phyloP scores from a whole-genome alignment of 148 eudicot species.

The Silene uniflora region DNA sequence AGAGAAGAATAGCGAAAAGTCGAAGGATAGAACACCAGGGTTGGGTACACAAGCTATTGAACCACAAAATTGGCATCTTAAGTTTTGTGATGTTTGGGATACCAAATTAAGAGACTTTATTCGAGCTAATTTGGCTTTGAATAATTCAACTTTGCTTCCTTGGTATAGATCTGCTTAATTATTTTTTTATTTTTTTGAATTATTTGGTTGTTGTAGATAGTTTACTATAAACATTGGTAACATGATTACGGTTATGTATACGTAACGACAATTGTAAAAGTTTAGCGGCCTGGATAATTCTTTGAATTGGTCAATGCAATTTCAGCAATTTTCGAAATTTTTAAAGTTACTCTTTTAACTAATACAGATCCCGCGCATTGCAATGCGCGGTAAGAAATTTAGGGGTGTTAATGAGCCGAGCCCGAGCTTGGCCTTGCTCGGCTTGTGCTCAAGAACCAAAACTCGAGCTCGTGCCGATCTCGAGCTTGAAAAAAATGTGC shows the following conservation, averaged over 20 bases:
- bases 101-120: slow-evolving; percentile 75
- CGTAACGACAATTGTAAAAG: not conserved
- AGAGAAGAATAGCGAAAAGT: slow-evolving; percentile 71
- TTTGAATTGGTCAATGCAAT: too few relatives aligned
- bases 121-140: slow-evolving; percentile 55
- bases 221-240: not conserved
- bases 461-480: too few relatives aligned
- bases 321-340: too few relatives aligned
- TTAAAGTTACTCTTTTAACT: too few relatives aligned
- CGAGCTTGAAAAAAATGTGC: too few relatives aligned
- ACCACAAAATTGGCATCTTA: slow-evolving; percentile 60
- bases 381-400: too few relatives aligned
- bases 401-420: too few relatives aligned
- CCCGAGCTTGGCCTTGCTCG: too few relatives aligned
- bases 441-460: too few relatives aligned
- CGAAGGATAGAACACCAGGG: slow-evolving; percentile 92
- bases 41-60: slow-evolving; percentile 90
- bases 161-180: slow-evolving; percentile 34
- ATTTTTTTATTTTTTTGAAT: not conserved
- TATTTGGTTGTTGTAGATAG: not conserved
- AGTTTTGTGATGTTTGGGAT: slow-evolving; percentile 90
- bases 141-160: slow-evolving; percentile 61
- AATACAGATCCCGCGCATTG: too few relatives aligned
- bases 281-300: too few relatives aligned
- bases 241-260: not conserved